Conservation (phyloP, 257 asterid species). For the Gentiana straminea region DNA sequence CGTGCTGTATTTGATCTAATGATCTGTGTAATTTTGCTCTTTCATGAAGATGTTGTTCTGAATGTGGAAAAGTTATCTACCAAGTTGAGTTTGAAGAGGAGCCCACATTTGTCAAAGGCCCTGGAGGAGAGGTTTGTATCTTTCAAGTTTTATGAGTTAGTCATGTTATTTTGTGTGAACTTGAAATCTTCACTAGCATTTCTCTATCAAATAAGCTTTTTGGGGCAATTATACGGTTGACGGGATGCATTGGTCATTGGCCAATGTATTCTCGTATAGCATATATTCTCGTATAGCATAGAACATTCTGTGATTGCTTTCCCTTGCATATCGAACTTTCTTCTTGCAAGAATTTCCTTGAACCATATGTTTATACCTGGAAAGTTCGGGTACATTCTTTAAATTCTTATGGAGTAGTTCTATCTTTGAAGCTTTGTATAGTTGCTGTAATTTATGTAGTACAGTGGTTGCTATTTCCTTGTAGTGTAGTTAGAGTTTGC, state of each 20-base stretch:
- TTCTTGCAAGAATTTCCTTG: too few species aligned
- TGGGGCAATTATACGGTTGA: neutral
- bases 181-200: neutral
- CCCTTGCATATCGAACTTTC: too few species aligned
- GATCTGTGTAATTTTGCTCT: neutral
- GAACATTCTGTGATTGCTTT: too few species aligned
- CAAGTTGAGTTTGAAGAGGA: slow-evolving; percentile 15
- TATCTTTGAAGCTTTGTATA: too few species aligned
- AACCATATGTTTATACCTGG: too few species aligned
- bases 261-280: neutral
- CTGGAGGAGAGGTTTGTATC: slow-evolving; percentile 16
- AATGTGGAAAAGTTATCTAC: slow-evolving; percentile 17
- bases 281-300: too few species aligned
- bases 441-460: too few species aligned
- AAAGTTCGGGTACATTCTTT: too few species aligned
- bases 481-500: neutral
- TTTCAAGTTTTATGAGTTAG: neutral
- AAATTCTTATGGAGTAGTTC: too few species aligned
- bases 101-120: slow-evolving; percentile 16
- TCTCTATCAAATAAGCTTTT: too few species aligned
- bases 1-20: neutral
- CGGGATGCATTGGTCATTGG: neutral
- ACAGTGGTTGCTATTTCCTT: too few species aligned
- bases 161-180: neutral
- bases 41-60: slow-evolving; percentile 15